These are phyloP conservation scores for Rhinocladiella similis DNA, from an alignment of 2,329 filamentous ascomycete species.

Conservation along the genomic window DNA sequence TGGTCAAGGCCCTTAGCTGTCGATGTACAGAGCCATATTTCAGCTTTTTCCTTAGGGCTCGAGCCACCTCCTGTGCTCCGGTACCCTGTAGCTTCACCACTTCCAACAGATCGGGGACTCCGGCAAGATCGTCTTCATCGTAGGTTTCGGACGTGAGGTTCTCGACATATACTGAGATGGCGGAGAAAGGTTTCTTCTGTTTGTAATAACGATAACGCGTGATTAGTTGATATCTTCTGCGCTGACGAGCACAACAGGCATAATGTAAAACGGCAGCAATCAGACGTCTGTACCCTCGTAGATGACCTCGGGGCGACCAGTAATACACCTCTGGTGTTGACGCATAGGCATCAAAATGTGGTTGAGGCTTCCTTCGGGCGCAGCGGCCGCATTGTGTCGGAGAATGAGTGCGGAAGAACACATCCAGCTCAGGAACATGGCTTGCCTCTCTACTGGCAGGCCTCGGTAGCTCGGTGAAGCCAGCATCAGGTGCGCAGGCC, in stretches of 20 bases:
- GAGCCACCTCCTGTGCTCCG: constrained; percentile 83
- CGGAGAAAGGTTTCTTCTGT: constrained; percentile 82
- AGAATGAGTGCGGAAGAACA: constrained; percentile 12
- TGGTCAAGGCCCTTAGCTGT: constrained; percentile 81
- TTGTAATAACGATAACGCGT: constrained; percentile 30
- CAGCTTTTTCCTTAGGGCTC: constrained; percentile 94
- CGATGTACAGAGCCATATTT: constrained; percentile 96
- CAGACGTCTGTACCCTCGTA: constrained; percentile 23
- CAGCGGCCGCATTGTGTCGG: constrained; percentile 19
- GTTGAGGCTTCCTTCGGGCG: constrained; percentile 23
- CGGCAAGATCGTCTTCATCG: constrained; percentile 86
- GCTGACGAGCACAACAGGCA: constrained; percentile 27
- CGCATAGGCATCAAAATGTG: constrained; percentile 26
- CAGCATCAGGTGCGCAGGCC: constrained; percentile 28
- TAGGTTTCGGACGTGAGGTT: constrained; percentile 85
- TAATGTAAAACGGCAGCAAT: constrained; percentile 25
- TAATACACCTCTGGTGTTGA: constrained; percentile 12
- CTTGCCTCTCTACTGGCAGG: constrained; percentile 6
- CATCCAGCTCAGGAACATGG: constrained; percentile 16
- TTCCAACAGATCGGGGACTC: constrained; percentile 91
- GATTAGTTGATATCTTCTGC: constrained; percentile 29
- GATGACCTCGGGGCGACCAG: constrained; percentile 9
- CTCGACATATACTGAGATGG: constrained; percentile 90
- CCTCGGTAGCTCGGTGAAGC: constrained; percentile 23
- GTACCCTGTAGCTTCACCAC: constrained; percentile 85